These are phyloP conservation scores for Phytophthora nicotianae DNA, from an alignment of 352 stramenopile genomes.

Conservation along the genomic window DNA sequence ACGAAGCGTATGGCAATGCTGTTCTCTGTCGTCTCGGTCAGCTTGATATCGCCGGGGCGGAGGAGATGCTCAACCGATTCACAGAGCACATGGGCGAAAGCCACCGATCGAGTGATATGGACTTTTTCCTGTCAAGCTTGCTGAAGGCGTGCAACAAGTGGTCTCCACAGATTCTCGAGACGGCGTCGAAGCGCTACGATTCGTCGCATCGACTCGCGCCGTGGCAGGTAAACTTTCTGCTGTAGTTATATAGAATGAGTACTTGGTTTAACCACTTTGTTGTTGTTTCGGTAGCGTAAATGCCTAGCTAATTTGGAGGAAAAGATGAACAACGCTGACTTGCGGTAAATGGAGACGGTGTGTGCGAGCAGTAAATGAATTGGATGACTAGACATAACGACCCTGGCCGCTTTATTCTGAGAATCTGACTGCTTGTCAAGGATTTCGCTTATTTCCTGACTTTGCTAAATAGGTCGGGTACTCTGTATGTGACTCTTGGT, in stretches of 20 bases:
- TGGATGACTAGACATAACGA: constrained; percentile 16
- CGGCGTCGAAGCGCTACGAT: constrained; percentile 57
- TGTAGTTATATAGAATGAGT: not conserved
- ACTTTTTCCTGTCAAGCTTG: constrained; percentile 54
- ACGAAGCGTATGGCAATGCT: constrained; percentile 64
- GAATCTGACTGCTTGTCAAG: not conserved
- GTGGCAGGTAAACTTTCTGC: constrained; percentile 58
- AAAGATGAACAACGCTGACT: constrained; percentile 55
- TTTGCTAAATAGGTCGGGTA: not conserved
- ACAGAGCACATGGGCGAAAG: constrained; percentile 37
- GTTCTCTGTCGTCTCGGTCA: constrained; percentile 66
- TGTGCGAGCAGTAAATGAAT: constrained; percentile 7
- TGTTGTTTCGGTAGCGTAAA: constrained; percentile 38
- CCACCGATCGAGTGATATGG: constrained; percentile 51
- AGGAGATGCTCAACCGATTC: constrained; percentile 56
- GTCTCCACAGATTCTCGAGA: constrained; percentile 54
- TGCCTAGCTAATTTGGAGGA: constrained; percentile 59
- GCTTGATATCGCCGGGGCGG: constrained; percentile 58
- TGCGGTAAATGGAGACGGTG: constrained; percentile 42
- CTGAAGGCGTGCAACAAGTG: constrained; percentile 66
- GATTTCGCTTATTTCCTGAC: not conserved
- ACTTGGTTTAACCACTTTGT: not conserved
- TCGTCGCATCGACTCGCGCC: constrained; percentile 46
- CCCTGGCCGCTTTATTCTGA: not conserved
- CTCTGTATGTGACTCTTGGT: constrained; percentile 27